These are phyloP conservation scores for Aspergillus pseudoviridinutans DNA, from an alignment of 2,329 filamentous ascomycete species.

Conservation along the genomic window DNA sequence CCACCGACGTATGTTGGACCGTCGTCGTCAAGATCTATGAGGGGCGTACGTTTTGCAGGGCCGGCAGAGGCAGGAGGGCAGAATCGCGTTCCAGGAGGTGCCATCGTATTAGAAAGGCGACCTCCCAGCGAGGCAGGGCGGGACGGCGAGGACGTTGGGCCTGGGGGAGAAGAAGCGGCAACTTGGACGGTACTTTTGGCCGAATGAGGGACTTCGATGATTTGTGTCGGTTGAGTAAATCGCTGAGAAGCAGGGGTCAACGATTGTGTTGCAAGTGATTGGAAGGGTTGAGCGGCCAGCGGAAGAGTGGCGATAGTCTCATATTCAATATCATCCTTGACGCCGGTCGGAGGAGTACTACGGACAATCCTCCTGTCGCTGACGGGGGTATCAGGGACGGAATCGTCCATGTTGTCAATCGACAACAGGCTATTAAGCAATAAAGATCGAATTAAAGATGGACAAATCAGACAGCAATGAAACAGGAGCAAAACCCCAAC, in stretches of 20 bases:
- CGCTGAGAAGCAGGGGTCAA: slow-evolving; percentile 47
- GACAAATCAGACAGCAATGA: neutral
- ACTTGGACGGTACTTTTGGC: slow-evolving; percentile 62
- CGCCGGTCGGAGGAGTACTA: slow-evolving; percentile 19
- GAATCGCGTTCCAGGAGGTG: slow-evolving; percentile 71
- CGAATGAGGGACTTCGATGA: slow-evolving; percentile 45
- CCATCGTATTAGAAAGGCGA: slow-evolving; percentile 60
- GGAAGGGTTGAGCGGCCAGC: slow-evolving; percentile 19
- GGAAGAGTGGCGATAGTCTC: slow-evolving; percentile 51
- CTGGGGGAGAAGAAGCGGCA: slow-evolving; percentile 78
- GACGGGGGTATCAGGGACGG: slow-evolving; percentile 39
- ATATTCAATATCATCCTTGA: slow-evolving; percentile 35
- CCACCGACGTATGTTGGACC: slow-evolving; percentile 58
- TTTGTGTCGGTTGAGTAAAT: slow-evolving; percentile 60
- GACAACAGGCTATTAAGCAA: neutral
- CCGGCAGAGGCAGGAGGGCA: slow-evolving; percentile 47
- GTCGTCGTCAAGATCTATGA: slow-evolving; percentile 52
- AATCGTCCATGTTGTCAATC: slow-evolving; percentile 33
- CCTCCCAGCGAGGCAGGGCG: slow-evolving; percentile 35
- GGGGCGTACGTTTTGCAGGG: slow-evolving; percentile 37
- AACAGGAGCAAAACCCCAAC: neutral
- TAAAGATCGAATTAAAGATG: neutral
- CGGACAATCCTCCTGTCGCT: slow-evolving; percentile 31
- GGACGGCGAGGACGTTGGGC: slow-evolving; percentile 43
- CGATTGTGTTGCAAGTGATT: slow-evolving; percentile 27